Conservation (phyloP, 2,329 filamentous ascomycete species). For the Fusarium sp. region DNA sequence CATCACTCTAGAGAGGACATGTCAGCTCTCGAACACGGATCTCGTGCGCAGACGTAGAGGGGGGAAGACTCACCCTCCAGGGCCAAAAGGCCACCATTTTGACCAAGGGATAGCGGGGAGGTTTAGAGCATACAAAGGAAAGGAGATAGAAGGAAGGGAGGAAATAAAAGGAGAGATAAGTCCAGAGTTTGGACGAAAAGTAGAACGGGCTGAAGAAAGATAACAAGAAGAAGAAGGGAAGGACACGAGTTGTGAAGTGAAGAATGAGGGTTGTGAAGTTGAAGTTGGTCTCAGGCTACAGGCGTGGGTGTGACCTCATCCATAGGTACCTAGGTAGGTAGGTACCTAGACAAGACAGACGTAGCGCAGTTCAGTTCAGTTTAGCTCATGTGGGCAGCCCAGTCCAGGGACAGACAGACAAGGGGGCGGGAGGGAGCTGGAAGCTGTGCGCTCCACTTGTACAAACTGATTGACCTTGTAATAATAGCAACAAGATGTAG, state of each 20-base stretch:
- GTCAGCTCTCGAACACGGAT: constrained; percentile 19
- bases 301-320: constrained; percentile 24
- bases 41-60: not conserved
- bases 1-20: constrained; percentile 68
- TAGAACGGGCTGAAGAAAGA: constrained; percentile 2
- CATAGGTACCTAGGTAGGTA: too few species aligned
- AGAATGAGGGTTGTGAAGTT: constrained; percentile 13
- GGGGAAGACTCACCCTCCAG: constrained; percentile 69
- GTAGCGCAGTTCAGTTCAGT: not conserved
- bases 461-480: not conserved
- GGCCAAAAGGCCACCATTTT: constrained; percentile 87
- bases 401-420: not conserved
- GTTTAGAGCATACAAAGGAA: constrained; percentile 20
- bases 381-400: constrained; percentile 20
- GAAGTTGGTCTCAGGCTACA: constrained; percentile 4
- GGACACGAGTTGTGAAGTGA: constrained; percentile 7
- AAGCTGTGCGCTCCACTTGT: constrained; percentile 13
- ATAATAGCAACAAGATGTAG: too few species aligned
- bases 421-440: constrained; percentile 1
- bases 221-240: constrained; percentile 2
- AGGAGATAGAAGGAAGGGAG: constrained; percentile 8
- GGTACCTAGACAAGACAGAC: too few species aligned
- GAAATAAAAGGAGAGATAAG: constrained; percentile 13
- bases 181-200: constrained; percentile 1
- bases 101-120: constrained; percentile 5